Evolutionary conservation across 1,284 basidiomycete species (phyloP).

Genomic region (Irpex lacteus): DNA sequence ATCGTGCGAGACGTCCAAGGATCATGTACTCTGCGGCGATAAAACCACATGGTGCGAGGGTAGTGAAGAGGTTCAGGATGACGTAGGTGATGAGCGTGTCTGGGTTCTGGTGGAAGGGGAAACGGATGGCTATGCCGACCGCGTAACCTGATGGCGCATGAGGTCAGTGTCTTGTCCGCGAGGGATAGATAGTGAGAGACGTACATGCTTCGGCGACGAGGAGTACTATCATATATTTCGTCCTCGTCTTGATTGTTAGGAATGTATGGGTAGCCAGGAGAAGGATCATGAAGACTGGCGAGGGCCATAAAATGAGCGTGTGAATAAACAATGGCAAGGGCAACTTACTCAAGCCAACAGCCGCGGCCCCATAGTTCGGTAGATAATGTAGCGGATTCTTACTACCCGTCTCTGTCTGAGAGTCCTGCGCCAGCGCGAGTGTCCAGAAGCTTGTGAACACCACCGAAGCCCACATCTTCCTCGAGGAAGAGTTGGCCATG

Average conservation of each 20-base stretch:
- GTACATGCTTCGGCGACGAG: constrained; percentile 56
- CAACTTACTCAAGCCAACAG: constrained; percentile 3
- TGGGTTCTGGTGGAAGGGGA: constrained; percentile 39
- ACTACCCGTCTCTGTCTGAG: neutral
- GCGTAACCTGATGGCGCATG: constrained; percentile 29
- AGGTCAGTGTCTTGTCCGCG: no score
- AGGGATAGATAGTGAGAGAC: constrained; percentile 13
- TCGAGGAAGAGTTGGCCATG: neutral
- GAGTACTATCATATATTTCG: constrained; percentile 59
- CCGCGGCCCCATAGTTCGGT: neutral
- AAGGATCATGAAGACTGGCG: constrained; percentile 42
- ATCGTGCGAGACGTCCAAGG: constrained; percentile 55
- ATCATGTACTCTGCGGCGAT: constrained; percentile 71
- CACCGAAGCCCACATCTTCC: neutral
- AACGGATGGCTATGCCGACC: constrained; percentile 48
- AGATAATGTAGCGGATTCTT: constrained; percentile 2
- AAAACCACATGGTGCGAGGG: constrained; percentile 77
- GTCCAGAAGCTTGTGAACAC: neutral
- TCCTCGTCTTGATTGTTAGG: constrained; percentile 44
- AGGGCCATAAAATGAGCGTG: neutral
- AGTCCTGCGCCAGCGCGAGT: neutral
- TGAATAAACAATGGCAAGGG: neutral
- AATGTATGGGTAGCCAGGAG: constrained; percentile 48
- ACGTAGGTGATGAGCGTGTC: constrained; percentile 41
- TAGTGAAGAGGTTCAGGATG: constrained; percentile 81